Base-by-base conservation (phyloP, 176 grass and related monocot genomes). In the Musa troglodytarum region DNA sequence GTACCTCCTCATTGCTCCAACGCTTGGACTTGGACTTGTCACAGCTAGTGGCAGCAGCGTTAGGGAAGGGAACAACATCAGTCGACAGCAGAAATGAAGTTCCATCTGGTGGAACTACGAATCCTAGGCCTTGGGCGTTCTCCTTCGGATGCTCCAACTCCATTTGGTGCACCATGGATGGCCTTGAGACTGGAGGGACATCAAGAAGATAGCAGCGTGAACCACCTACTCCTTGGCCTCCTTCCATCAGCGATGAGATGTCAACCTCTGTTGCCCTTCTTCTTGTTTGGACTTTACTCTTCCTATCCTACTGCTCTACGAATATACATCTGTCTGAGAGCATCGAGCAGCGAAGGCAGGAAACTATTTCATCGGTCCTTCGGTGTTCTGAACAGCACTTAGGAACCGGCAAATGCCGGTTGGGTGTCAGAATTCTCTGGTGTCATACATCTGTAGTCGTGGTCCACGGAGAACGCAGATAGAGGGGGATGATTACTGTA, bases 201-300 rank as follows among this genome's bases (percentile, higher is more conserved):
- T 24, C 63, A 26, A 67, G 14, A 3, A 19, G 73, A 54, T 65
- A 77, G 61, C n/a, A 29, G 43, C 21, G n/a, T 0, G 76, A 49
- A 53, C 8, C 75, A 17, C 61, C 75, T 11, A 49, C 54, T 22
- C 73, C 56, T 50, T 62, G 9, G 3, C 17, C 49, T 51, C 74
- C 56, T 63, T 76, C 74, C 74, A 76, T 76, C 3, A 63, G 57
- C 8, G 55, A 28, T 54, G n/a, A 70, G 12, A 34, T 70, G 67
- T 49, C 14, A 50, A 15, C 13, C 25, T 43, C 49, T 24, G 19
- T 1, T 50, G 11, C 13, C 49, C 12, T 50, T 29, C 49, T 70
- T 16, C 49, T 70, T 25, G 2, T 70, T 49, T 70, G 34, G 34
- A 43, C 34, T 43, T 43, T 43, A 43, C 34, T 43, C 4, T 43